Evolutionary conservation across 2,329 filamentous ascomycete genomes (phyloP).

Genomic region (Alternaria gansuensis): DNA sequence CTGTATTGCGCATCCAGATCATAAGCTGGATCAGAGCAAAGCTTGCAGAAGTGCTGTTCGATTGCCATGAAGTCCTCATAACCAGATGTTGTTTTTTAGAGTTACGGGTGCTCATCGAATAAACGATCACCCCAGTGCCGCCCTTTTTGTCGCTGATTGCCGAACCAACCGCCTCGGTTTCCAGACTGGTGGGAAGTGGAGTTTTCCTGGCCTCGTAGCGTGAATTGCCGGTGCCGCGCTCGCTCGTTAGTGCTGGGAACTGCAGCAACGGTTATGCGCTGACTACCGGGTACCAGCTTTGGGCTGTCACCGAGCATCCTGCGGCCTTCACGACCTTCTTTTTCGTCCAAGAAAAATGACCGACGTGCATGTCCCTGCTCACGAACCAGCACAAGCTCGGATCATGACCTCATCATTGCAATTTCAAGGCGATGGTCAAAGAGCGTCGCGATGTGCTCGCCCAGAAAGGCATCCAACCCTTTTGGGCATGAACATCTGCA

Average conservation of each 20-base stretch:
- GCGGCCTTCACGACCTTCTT: not conserved
- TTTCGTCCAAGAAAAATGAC: not conserved
- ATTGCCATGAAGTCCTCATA: no score
- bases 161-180: constrained; percentile 6
- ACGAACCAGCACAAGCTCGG: not conserved
- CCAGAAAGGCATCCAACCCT: not conserved
- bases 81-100: not conserved
- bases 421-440: not conserved
- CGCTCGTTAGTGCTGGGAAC: constrained; percentile 7
- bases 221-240: constrained; percentile 16
- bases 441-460: constrained; percentile 4
- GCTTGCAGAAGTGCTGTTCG: not conserved
- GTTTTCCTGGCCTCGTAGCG: constrained; percentile 5
- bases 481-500: constrained; percentile 11
- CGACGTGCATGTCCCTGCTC: not conserved
- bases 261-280: constrained; percentile 14
- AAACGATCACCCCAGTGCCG: not conserved
- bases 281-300: not conserved
- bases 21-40: not conserved
- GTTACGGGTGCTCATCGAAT: not conserved
- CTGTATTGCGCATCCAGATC: not conserved
- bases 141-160: not conserved
- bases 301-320: constrained; percentile 3
- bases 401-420: not conserved
- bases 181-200: not conserved